Evolutionary conservation across 148 eudicot species (phyloP), one percentile per base, ranked within the genome.

Genomic region (Amaranthus cruentus): DNA sequence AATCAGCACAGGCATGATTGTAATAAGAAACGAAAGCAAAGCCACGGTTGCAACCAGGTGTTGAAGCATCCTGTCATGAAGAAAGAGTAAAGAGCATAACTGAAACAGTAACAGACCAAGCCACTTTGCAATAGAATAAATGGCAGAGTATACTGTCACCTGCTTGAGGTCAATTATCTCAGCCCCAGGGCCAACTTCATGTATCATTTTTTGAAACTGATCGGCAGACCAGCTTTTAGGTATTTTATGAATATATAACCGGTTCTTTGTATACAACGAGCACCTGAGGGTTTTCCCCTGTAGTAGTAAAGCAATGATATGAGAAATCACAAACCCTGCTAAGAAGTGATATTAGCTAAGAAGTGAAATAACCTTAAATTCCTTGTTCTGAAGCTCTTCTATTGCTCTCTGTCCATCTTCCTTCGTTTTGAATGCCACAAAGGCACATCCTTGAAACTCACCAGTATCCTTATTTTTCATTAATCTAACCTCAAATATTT

Each of bases 1-100:
- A 88, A 77, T 95, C 98, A 71, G 98, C 98, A 82, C 98, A 95
- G 7, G 97, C 96, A 85, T 95, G 90, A 86, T 91, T 95, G 87
- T 87, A 95, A 81, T 90, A 95, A 84, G 91, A 97, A 14, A 95
- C 81, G 67, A 95, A 95, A 75, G 96, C 97, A 87, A 95, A 95
- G 42, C 98, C 98, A 69, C 98, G 96, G 75, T 95, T 95, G 75
- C 97, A 96, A 54, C 90, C 83, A 65, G 91, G 87, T 81, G 83
- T 85, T 73, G 83, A 80, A 62, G 96, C 96, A 86, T 95, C 98
- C 98, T 95, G 83, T 53, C 54, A 77, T 59, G 44, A 61, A 61
- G 61, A 70, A 13, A 28, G 38, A 28, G 38, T 28, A 28, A 28
- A 28, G 38, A 76, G 76, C 1, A 42, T 74, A 50, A 54, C 68